Evolutionary conservation across 495 filamentous ascomycete species (phyloP).

Genomic region (Talaromyces liani): DNA sequence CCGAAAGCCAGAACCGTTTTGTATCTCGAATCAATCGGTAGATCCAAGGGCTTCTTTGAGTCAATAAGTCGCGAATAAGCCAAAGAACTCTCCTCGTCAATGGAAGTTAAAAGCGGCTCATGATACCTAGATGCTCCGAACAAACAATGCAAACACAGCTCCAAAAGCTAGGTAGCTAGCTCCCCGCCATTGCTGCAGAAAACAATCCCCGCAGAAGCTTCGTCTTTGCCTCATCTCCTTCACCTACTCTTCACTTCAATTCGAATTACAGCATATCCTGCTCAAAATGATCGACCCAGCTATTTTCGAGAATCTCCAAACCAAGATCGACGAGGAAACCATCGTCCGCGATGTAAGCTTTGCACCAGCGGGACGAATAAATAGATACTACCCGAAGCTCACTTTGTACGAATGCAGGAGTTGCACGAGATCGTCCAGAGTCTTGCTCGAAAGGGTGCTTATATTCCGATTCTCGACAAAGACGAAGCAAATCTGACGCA

Average conservation of each 20-base stretch:
- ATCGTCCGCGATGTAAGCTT: slow-evolving; percentile 60
- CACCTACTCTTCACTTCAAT: background rate
- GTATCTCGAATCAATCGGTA: no score
- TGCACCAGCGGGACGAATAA: background rate
- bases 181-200: background rate
- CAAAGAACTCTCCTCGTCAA: background rate
- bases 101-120: background rate
- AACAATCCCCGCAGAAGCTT: background rate
- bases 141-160: background rate
- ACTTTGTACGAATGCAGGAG: slow-evolving; percentile 36
- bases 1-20: background rate
- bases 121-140: background rate
- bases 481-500: background rate
- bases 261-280: background rate
- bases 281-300: slow-evolving; percentile 60
- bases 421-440: slow-evolving; percentile 72
- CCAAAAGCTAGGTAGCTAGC: background rate
- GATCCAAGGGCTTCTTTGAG: background rate
- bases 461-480: background rate
- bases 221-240: background rate
- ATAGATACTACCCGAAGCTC: background rate
- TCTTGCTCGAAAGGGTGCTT: slow-evolving; percentile 62
- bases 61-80: background rate
- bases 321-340: slow-evolving; percentile 82
- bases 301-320: slow-evolving; percentile 83